Evolutionary conservation across 1,284 basidiomycete genomes (phyloP).

Genomic region (Cutaneotrichosporon dermatis): DNA sequence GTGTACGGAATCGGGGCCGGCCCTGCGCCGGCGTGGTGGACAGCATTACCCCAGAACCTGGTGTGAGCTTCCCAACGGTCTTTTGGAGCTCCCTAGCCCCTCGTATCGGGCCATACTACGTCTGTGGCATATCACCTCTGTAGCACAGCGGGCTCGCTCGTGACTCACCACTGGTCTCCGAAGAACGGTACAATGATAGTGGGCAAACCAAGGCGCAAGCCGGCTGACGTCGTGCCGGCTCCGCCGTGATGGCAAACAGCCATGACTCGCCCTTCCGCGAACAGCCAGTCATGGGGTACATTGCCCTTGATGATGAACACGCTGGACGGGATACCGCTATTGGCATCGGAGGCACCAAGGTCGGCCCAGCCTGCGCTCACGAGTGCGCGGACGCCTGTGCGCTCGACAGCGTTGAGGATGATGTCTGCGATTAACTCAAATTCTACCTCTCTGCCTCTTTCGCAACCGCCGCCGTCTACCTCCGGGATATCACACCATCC

Average conservation of each 20-base stretch:
- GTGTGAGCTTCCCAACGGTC: not conserved
- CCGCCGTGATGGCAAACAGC: slow-evolving; percentile 68
- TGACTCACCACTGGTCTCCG: slow-evolving; percentile 57
- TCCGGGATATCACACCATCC: too few relatives aligned
- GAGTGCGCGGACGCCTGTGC: slow-evolving; percentile 58
- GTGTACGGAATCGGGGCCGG: slow-evolving; percentile 59
- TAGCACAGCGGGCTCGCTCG: too few relatives aligned
- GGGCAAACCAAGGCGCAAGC: slow-evolving; percentile 60
- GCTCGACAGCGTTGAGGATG: slow-evolving; percentile 57
- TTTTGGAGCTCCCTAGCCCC: too few relatives aligned
- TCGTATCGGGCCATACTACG: too few relatives aligned
- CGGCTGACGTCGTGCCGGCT: slow-evolving; percentile 63
- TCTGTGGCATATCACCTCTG: too few relatives aligned
- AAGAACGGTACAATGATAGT: slow-evolving; percentile 67
- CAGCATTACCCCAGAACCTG: slow-evolving; percentile 56
- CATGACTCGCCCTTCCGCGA: slow-evolving; percentile 55
- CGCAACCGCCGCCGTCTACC: too few relatives aligned
- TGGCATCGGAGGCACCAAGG: slow-evolving; percentile 43
- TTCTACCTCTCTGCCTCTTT: too few relatives aligned
- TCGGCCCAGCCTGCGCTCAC: slow-evolving; percentile 64
- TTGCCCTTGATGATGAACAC: slow-evolving; percentile 57
- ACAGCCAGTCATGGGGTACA: slow-evolving; percentile 69
- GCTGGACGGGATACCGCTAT: slow-evolving; percentile 51
- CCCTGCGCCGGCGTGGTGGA: slow-evolving; percentile 62
- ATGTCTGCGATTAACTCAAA: slow-evolving; percentile 44